Evolutionary conservation across 1,284 basidiomycete species (phyloP), one percentile per base, ranked within the genome.

Genomic region (Puccinia brachypodii): DNA sequence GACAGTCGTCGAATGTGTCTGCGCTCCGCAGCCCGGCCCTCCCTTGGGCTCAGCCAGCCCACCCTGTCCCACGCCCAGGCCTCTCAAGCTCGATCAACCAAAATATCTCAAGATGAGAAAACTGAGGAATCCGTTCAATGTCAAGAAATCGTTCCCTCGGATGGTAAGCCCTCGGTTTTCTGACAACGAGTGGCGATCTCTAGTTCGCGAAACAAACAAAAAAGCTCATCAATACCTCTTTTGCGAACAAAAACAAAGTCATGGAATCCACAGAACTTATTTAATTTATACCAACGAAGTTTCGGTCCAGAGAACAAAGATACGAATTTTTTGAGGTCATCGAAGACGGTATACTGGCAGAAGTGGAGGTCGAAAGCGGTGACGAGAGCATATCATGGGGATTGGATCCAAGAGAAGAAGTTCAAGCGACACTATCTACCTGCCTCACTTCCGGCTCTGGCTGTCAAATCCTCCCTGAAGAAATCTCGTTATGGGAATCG

Each of bases 381-480:
- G 83, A 90, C 95, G 42, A 92, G 96, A 82, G 95, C 91, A 3
- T 99, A 99, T 89, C 96, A 99, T 86, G 96, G 96, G 56, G 96
- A 99, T 89, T 93, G 91, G 87, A 95, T 98, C 83, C 92, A 92
- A 79, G 94, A 96, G 88, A 93, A 92, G 85, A 91, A 92, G 58
- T 98, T 98, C 90, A 96, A 96, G 87, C 91, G 93, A 75, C 96
- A 95, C 93, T 98, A 95, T 87, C 90, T 99, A 31, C 96, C 96
- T 13, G 89, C 90, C 81, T 91, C 90, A 0, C 89, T 99, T 16
- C 96, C 96, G 0, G 93, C 94, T 84, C 93, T 97, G 76, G 92
- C 93, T 71, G 91, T 92, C 14, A 88, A 79, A 85, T 76, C 83
- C 87, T 88, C 83, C 84, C 87, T 83, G 84, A 88, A 83, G 82